Evolutionary conservation across 2,329 filamentous ascomycete species (phyloP).

Genomic region (Cytospora leucostoma): DNA sequence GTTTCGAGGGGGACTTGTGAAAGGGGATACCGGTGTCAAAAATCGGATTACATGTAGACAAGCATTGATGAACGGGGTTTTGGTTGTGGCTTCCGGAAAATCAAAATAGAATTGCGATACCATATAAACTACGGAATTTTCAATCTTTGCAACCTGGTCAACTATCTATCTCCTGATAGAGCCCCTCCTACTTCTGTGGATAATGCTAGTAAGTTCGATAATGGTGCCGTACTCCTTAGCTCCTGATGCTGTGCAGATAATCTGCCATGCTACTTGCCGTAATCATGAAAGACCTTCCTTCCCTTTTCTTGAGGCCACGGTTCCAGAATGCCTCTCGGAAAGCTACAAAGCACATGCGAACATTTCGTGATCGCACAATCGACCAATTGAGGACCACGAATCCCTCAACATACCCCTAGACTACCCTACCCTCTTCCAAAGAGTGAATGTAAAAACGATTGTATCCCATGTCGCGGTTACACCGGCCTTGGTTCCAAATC

Average conservation of each 20-base stretch:
- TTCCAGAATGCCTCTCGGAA: conserved; percentile 14
- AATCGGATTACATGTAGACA: not conserved
- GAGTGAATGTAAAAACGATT: conserved; percentile 17
- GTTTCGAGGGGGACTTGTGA: conserved; percentile 65
- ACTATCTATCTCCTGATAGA: conserved; percentile 5
- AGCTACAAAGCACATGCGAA: conserved; percentile 10
- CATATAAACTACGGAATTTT: conserved; percentile 2
- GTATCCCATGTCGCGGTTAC: conserved; percentile 21
- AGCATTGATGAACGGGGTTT: not conserved
- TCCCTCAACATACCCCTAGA: conserved; percentile 4
- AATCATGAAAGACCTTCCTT: conserved; percentile 10
- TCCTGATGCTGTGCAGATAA: conserved; percentile 23
- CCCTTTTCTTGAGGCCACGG: not conserved
- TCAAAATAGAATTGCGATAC: conserved; percentile 21
- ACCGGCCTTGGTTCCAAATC: not conserved
- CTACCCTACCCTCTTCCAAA: not conserved
- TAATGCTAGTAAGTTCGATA: conserved; percentile 12
- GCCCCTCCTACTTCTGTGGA: not conserved
- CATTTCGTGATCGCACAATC: not conserved
- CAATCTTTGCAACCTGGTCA: conserved; percentile 14
- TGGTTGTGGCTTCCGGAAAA: conserved; percentile 10
- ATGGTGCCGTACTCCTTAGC: conserved; percentile 20
- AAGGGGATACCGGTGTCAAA: not conserved
- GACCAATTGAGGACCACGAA: conserved; percentile 5
- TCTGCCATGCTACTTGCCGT: conserved; percentile 11